A percentile compares a stretch with the other conserved stretches of the same genome.
Evolutionary conservation across 2,329 filamentous ascomycete species (phyloP).

Genomic region (Beauveria brongniartii): DNA sequence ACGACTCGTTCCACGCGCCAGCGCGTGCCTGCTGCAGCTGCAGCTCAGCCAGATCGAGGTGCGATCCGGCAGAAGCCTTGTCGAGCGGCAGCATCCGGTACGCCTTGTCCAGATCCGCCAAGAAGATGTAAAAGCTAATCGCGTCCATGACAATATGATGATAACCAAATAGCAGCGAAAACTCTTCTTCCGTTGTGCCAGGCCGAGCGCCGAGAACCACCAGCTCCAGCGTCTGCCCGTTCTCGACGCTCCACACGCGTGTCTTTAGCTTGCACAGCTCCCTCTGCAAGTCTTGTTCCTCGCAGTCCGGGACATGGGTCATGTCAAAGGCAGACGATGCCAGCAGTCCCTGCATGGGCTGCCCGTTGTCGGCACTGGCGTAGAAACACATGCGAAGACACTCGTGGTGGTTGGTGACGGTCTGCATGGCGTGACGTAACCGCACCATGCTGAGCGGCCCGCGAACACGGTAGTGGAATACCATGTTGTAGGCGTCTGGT

Average conservation of each 20-base stretch:
- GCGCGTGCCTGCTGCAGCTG: constrained; percentile 23
- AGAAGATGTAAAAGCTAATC: constrained; percentile 33
- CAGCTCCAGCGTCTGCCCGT: constrained; percentile 24
- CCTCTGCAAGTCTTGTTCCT: constrained; percentile 18
- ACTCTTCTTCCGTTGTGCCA: constrained; percentile 18
- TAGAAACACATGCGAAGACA: constrained; percentile 21
- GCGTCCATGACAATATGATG: constrained; percentile 47
- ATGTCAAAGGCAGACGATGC: constrained; percentile 19
- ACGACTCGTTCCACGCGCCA: constrained; percentile 20
- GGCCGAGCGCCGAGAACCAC: constrained; percentile 23
- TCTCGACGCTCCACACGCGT: constrained; percentile 27
- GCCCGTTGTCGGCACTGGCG: constrained; percentile 18
- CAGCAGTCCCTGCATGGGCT: constrained; percentile 19
- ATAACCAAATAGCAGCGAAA: constrained; percentile 34
- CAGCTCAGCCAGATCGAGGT: constrained; percentile 24
- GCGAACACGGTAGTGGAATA: constrained; percentile 21
- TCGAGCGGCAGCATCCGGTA: constrained; percentile 22
- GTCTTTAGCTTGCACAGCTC: constrained; percentile 23
- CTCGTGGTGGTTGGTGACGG: constrained; percentile 24
- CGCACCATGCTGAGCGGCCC: constrained; percentile 24
- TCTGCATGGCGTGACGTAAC: constrained; percentile 26
- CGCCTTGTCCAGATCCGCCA: constrained; percentile 33
- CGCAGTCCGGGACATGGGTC: constrained; percentile 16
- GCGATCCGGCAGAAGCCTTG: neutral
- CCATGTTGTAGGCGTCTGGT: constrained; percentile 32